phyloP scores from a whole-genome alignment of 495 filamentous ascomycete genomes.

The Podospora australis region DNA sequence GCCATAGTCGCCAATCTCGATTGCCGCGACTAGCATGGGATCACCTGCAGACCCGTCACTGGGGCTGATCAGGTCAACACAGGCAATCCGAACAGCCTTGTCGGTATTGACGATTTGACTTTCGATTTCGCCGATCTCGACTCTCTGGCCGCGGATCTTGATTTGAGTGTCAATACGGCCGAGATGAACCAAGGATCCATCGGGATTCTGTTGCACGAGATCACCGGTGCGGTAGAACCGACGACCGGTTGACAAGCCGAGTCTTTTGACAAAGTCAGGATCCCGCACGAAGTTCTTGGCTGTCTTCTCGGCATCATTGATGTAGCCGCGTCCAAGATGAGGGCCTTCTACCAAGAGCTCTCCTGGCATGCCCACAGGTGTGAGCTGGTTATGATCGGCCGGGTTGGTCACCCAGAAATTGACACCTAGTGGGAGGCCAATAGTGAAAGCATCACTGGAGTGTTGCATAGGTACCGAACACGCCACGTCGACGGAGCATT shows the following conservation, averaged over 20 bases:
- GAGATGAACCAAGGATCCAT: not conserved
- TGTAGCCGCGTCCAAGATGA: not conserved
- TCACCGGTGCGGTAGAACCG: not conserved
- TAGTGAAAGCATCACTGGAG: not conserved
- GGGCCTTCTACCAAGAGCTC: not conserved
- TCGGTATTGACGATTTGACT: not conserved
- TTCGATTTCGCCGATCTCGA: not conserved
- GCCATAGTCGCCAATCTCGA: no score
- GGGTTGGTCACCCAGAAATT: not conserved
- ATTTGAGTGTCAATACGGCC: not conserved
- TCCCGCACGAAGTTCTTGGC: not conserved
- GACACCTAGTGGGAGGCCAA: not conserved
- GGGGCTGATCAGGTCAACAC: no score
- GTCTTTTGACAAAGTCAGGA: not conserved
- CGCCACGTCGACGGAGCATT: slow-evolving; percentile 2
- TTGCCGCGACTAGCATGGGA: no score
- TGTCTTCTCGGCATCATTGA: not conserved
- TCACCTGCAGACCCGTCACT: no score
- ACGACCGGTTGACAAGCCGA: no score
- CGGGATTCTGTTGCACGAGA: not conserved
- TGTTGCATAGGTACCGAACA: not conserved
- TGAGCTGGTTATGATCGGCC: not conserved
- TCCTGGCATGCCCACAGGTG: not conserved
- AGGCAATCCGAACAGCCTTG: no score
- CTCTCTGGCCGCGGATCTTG: not conserved